Evolutionary conservation across 139 green algal species (phyloP).

Genomic region (Asterochloris sp.): DNA sequence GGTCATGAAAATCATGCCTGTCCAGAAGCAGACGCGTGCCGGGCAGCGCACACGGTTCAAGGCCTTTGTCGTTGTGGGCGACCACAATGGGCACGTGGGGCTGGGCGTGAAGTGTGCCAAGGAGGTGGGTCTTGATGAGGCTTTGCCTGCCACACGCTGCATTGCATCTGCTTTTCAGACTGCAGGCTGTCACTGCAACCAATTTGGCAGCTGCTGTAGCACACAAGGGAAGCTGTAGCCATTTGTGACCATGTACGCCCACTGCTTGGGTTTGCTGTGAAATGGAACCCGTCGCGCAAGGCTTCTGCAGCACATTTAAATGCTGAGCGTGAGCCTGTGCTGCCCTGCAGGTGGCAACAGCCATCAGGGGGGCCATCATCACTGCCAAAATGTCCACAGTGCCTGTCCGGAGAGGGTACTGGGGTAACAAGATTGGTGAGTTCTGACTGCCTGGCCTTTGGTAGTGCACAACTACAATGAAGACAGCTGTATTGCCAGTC

Average conservation of each 20-base stretch:
- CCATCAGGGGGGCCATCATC: slow-evolving; percentile 98
- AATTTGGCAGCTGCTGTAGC: no score
- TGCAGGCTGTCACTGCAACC: no score
- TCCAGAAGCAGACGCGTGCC: slow-evolving; percentile 99
- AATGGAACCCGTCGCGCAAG: no score
- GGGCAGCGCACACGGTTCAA: slow-evolving; percentile 99
- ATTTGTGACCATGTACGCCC: no score
- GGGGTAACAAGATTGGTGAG: slow-evolving; percentile 93
- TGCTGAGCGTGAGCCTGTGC: background rate
- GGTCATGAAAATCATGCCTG: slow-evolving; percentile 99
- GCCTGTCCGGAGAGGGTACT: slow-evolving; percentile 96
- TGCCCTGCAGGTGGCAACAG: slow-evolving; percentile 81
- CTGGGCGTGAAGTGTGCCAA: slow-evolving; percentile 99
- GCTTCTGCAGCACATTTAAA: no score
- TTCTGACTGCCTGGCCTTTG: slow-evolving; percentile 46
- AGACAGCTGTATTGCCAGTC: no score
- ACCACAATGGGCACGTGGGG: slow-evolving; percentile 97
- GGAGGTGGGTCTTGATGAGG: slow-evolving; percentile 65
- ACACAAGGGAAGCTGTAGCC: no score
- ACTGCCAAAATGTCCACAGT: slow-evolving; percentile 94
- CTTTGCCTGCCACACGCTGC: no score
- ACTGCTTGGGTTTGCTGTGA: no score
- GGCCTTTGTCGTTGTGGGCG: slow-evolving; percentile 99
- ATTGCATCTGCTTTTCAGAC: no score
- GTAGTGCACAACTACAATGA: no score